phyloP scores from a whole-genome alignment of 2,329 filamentous ascomycete species.

The Talaromyces amestolkiae region DNA sequence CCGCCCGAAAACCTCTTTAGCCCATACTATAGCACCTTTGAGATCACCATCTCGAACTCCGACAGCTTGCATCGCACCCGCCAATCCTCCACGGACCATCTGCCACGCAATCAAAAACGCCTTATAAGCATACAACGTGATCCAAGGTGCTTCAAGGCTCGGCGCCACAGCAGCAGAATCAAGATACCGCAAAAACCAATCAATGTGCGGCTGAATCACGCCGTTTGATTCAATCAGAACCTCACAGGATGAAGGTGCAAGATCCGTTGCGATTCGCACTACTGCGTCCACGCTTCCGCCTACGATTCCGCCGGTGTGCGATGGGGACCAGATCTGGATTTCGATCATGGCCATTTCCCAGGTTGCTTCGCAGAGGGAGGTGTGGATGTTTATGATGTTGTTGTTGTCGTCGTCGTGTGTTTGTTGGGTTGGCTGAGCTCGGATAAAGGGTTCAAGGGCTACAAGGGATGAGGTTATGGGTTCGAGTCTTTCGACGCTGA shows the following conservation, averaged over 20 bases:
- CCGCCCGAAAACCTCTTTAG: slow-evolving; percentile 31
- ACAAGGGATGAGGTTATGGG: slow-evolving; percentile 37
- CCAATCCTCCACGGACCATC: slow-evolving; percentile 30
- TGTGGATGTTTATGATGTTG: too few species aligned
- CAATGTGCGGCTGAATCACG: slow-evolving; percentile 36
- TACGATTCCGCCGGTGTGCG: slow-evolving; percentile 42
- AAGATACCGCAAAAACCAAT: slow-evolving; percentile 42
- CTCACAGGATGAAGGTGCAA: slow-evolving; percentile 30
- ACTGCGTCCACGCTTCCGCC: slow-evolving; percentile 38
- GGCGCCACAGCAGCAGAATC: slow-evolving; percentile 24
- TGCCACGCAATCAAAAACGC: slow-evolving; percentile 45
- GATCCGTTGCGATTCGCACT: slow-evolving; percentile 32
- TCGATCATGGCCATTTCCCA: slow-evolving; percentile 47
- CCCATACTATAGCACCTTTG: slow-evolving; percentile 27
- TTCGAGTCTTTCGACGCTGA: slow-evolving; percentile 41
- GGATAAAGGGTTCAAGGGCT: slow-evolving; percentile 33
- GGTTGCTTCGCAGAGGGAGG: slow-evolving; percentile 33
- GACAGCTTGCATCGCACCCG: slow-evolving; percentile 36
- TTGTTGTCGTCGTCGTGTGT: too few species aligned
- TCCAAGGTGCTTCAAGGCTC: slow-evolving; percentile 40
- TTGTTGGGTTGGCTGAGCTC: background rate
- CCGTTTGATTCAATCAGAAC: slow-evolving; percentile 34
- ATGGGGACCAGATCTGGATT: slow-evolving; percentile 43
- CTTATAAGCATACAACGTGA: slow-evolving; percentile 42
- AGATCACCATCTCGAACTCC: slow-evolving; percentile 34